Conservation (phyloP, 2,329 filamentous ascomycete genomes). For the Penicillium sp. region DNA sequence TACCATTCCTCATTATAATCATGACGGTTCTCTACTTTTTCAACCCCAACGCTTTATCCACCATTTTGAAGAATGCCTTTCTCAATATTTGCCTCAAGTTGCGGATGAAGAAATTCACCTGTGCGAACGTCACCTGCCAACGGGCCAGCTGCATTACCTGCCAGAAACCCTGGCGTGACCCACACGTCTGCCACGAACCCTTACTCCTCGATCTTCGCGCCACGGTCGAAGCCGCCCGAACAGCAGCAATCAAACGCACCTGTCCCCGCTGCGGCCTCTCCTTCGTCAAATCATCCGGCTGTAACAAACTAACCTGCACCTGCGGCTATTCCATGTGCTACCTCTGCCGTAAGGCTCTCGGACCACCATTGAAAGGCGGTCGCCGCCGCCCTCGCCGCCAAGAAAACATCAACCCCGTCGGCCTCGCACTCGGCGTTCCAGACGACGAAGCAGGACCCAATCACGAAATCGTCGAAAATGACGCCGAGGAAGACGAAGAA, state of each 20-base stretch:
- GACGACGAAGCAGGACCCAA: not conserved
- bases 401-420: conserved; percentile 50
- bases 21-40: conserved; percentile 62
- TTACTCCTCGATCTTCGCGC: conserved; percentile 81
- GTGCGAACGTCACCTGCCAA: conserved; percentile 70
- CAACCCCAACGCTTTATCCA: conserved; percentile 53
- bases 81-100: conserved; percentile 71
- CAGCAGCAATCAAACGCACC: conserved; percentile 90
- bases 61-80: conserved; percentile 64
- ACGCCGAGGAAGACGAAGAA: conserved; percentile 25
- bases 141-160: conserved; percentile 81
- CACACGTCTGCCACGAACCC: conserved; percentile 88
- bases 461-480: conserved; percentile 9
- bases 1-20: conserved; percentile 56
- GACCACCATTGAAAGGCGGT: conserved; percentile 29
- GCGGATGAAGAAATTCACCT: conserved; percentile 77
- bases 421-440: conserved; percentile 30
- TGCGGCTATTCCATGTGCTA: conserved; percentile 99
- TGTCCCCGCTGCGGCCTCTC: conserved; percentile 89
- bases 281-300: conserved; percentile 91
- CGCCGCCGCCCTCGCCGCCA: conserved; percentile 19
- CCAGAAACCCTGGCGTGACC: conserved; percentile 80
- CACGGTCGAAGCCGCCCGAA: conserved; percentile 90
- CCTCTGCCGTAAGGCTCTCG: conserved; percentile 77
- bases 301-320: conserved; percentile 94